A percentile compares a stretch with the other conserved stretches of the same genome.
Evolutionary conservation across 495 filamentous ascomycete genomes (phyloP).

Genomic region (Xylaria telfairii): DNA sequence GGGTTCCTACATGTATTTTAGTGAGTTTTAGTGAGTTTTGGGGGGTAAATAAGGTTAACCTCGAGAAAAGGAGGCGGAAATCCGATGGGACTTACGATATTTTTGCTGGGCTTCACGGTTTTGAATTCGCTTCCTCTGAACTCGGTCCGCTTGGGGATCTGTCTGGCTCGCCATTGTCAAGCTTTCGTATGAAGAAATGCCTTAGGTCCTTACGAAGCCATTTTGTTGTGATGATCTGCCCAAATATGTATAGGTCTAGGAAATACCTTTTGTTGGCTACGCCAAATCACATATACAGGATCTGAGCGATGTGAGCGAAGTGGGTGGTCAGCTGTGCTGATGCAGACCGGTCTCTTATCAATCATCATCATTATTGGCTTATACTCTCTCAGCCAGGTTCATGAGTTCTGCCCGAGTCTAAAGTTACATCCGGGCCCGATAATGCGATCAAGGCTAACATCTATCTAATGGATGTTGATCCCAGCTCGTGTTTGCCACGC

Average conservation of each 20-base stretch:
- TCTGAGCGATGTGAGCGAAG: not conserved
- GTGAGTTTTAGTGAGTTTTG: not conserved
- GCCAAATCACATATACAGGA: not conserved
- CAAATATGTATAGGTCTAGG: not conserved
- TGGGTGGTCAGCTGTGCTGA: constrained; percentile 14
- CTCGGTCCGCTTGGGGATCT: not conserved
- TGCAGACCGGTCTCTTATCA: not conserved
- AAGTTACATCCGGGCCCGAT: not conserved
- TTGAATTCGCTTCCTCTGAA: constrained; percentile 1
- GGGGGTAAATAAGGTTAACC: not conserved
- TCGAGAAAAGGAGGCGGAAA: too few relatives aligned
- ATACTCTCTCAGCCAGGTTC: not conserved
- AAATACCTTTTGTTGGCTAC: not conserved
- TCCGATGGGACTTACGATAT: not conserved
- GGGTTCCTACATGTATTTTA: constrained; percentile 2
- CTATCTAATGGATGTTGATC: not conserved
- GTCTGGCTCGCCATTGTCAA: not conserved
- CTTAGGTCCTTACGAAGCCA: not conserved
- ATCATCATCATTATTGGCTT: not conserved
- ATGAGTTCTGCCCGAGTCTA: not conserved
- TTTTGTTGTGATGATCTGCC: not conserved
- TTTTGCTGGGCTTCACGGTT: constrained; percentile 15
- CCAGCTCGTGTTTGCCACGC: not conserved
- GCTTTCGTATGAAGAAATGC: not conserved
- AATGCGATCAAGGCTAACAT: not conserved